These are phyloP conservation scores for Trypanosoma cruzi DNA, from an alignment of 208 protist species.

Conservation along the genomic window DNA sequence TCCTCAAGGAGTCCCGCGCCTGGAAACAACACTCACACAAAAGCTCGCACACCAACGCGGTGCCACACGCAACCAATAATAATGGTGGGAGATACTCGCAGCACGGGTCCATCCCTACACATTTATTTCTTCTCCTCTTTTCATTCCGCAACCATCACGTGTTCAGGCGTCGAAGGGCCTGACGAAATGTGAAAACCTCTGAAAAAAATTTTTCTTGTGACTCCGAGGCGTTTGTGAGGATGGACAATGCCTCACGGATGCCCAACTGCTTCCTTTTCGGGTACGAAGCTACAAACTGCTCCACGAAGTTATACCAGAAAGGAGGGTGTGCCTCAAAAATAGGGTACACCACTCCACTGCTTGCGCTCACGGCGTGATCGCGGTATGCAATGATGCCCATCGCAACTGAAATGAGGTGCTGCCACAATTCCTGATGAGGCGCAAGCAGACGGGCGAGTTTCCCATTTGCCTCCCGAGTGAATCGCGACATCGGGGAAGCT, in stretches of 20 bases:
- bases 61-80: too few relatives aligned
- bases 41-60: too few relatives aligned
- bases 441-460: slow-evolving; percentile 60
- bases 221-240: slow-evolving; percentile 59
- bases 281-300: slow-evolving; percentile 66
- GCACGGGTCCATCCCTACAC: too few relatives aligned
- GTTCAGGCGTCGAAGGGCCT: slow-evolving; percentile 57
- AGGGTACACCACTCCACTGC: slow-evolving; percentile 73
- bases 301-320: slow-evolving; percentile 81
- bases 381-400: slow-evolving; percentile 88
- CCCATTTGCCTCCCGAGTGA: slow-evolving; percentile 40
- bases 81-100: too few relatives aligned
- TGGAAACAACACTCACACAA: too few relatives aligned
- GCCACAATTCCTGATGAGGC: slow-evolving; percentile 70
- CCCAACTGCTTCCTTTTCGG: slow-evolving; percentile 58
- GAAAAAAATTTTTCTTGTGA: slow-evolving; percentile 82
- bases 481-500: not conserved
- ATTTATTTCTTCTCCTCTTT: not conserved
- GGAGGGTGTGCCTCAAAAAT: slow-evolving; percentile 86
- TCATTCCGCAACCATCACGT: slow-evolving; percentile 1
- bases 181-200: slow-evolving; percentile 78
- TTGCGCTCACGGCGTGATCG: slow-evolving; percentile 71
- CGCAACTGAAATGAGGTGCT: slow-evolving; percentile 61
- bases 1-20: too few relatives aligned
- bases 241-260: slow-evolving; percentile 70